A percentile compares a stretch with the other conserved stretches of the same genome.
Conservation (phyloP, 495 filamentous ascomycete species). For the Neohortaea acidophila region DNA sequence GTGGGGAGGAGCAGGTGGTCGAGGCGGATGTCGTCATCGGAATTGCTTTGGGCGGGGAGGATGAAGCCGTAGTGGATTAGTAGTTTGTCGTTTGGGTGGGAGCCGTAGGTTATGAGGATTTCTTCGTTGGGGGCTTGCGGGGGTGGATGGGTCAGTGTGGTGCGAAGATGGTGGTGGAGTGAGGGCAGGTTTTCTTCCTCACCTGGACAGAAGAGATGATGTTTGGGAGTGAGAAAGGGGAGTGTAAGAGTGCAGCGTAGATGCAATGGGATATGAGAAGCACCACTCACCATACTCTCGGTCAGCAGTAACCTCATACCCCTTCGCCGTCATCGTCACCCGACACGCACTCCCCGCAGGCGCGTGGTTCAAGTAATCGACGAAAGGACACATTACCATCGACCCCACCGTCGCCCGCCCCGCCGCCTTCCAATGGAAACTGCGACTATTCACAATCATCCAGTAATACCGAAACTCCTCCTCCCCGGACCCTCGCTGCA, state of each 20-base stretch:
- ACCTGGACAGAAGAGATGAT: too few relatives aligned
- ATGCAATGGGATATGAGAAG: too few relatives aligned
- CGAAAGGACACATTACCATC: slow-evolving; percentile 70
- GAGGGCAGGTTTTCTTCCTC: background rate
- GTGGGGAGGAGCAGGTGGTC: slow-evolving; percentile 7
- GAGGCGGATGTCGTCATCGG: slow-evolving; percentile 8
- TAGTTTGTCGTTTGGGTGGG: slow-evolving; percentile 65
- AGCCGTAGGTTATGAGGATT: slow-evolving; percentile 64
- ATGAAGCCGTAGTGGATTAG: slow-evolving; percentile 41
- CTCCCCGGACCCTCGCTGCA: slow-evolving; percentile 1
- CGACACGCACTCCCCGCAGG: slow-evolving; percentile 34
- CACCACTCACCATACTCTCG: slow-evolving; percentile 36
- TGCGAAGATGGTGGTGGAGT: background rate
- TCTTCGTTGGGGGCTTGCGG: slow-evolving; percentile 48
- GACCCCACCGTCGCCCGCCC: slow-evolving; percentile 45
- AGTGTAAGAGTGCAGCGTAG: too few relatives aligned
- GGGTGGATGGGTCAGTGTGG: background rate
- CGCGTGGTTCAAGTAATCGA: slow-evolving; percentile 78
- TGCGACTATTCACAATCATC: slow-evolving; percentile 70
- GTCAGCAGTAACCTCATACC: slow-evolving; percentile 46
- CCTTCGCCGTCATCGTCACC: slow-evolving; percentile 40
- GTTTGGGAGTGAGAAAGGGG: too few relatives aligned
- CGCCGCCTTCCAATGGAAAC: slow-evolving; percentile 44
- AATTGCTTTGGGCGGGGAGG: background rate
- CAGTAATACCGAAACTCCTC: slow-evolving; percentile 51